Evolutionary conservation across 352 stramenopile species (phyloP).

Genomic region (Globisporangium mamillatum): DNA sequence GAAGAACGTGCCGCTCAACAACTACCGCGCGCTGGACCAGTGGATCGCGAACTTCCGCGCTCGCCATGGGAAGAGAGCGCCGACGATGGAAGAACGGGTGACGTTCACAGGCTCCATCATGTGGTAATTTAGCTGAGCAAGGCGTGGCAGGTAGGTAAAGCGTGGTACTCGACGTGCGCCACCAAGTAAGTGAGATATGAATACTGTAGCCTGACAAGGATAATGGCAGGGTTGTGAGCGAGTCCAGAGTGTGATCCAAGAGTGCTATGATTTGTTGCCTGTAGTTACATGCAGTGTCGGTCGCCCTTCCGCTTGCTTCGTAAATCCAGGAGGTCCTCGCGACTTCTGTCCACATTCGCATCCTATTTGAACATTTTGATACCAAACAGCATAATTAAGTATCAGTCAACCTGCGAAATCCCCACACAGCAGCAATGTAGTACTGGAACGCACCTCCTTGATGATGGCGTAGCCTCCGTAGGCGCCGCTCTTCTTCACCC

Average conservation of each 20-base stretch:
- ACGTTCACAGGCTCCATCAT: background rate
- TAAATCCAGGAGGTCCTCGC: constrained; percentile 85
- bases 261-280: background rate
- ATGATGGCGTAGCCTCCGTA: constrained; percentile 87
- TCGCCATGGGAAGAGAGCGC: background rate
- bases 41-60: background rate
- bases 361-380: constrained; percentile 17
- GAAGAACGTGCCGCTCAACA: background rate
- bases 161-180: background rate
- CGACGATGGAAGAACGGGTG: background rate
- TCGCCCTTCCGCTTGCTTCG: constrained; percentile 88
- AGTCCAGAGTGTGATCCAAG: background rate
- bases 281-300: constrained; percentile 66
- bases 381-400: background rate
- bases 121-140: background rate
- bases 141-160: no score
- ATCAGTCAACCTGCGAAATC: background rate
- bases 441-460: constrained; percentile 48
- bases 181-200: background rate
- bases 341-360: constrained; percentile 57
- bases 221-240: background rate
- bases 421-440: no score
- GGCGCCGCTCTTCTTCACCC: constrained; percentile 79
- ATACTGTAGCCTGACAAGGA: background rate
- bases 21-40: background rate